A percentile compares a stretch with the other conserved stretches of the same genome.
These are phyloP conservation scores for Blastobotrys persicus DNA, from an alignment of 1,139 yeast species.

Conservation along the genomic window DNA sequence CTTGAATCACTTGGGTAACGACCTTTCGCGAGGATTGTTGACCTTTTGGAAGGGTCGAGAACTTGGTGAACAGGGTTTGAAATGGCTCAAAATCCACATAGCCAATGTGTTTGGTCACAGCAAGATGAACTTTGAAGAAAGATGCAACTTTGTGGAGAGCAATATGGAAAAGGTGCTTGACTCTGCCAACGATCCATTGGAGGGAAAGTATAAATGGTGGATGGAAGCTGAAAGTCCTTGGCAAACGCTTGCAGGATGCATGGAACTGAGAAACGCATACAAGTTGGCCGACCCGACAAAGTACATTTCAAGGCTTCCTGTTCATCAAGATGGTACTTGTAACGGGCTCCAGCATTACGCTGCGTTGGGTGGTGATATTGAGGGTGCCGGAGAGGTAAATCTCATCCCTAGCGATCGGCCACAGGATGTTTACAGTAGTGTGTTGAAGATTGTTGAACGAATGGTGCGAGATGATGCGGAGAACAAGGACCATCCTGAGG, in stretches of 20 bases:
- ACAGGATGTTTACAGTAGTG: conserved; percentile 86
- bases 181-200: conserved; percentile 70
- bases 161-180: conserved; percentile 60
- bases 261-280: conserved; percentile 73
- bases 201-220: conserved; percentile 70
- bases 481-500: conserved; percentile 51
- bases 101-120: conserved; percentile 88
- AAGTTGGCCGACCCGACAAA: conserved; percentile 70
- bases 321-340: conserved; percentile 97
- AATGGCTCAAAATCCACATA: conserved; percentile 87
- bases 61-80: conserved; percentile 71
- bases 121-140: conserved; percentile 74
- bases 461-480: conserved; percentile 60
- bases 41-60: conserved; percentile 85
- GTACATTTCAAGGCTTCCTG: conserved; percentile 77
- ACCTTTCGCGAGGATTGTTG: conserved; percentile 80
- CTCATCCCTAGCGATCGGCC: conserved; percentile 80
- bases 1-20: conserved; percentile 82
- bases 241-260: conserved; percentile 87
- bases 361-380: conserved; percentile 93
- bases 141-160: conserved; percentile 69
- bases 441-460: conserved; percentile 63
- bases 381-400: conserved; percentile 93
- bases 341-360: conserved; percentile 98
- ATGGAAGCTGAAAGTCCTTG: conserved; percentile 85